Base-by-base conservation (phyloP, 306 rosid genomes). In the Pyrus bretschneideri region DNA sequence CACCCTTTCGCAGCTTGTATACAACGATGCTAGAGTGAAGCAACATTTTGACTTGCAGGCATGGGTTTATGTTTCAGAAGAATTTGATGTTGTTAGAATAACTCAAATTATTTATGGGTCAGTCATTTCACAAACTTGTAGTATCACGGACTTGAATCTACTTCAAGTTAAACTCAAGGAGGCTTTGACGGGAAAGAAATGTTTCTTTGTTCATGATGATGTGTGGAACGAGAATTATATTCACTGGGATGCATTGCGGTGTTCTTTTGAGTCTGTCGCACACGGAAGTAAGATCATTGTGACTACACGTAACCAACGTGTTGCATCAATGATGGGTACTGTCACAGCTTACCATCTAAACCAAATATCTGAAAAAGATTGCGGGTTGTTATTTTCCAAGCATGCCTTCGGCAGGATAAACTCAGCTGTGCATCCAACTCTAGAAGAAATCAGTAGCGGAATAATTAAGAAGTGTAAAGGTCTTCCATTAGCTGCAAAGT, bases 261-360 rank as follows among this genome's bases (percentile, higher is more conserved):
- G 60, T 5, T 12, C 40, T 29, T 29, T 71, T 52, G 60, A 29
- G 30, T 49, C 46, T 22, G 64, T 18, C 3, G 69, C 17, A 1
- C 23, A 33, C 9, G 77, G 77, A n/a, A 73, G 68, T 42, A 73
- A 60, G 69, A n/a, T 73, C 22, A 40, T 73, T 40, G 51, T 73
- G 14, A 73, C 59, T 8, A 73, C 77, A n/a, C 79, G 83, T 33
- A 67, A 35, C n/a, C 58, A 1, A n/a, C 42, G 17, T 59, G 58
- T 58, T 60, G 68, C 44, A 25, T 59, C 69, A 3, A 12, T 42
- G 19, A 40, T 60, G 38, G 69, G 59, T 44, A 25, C 67, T 15
- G 31, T 33, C 19, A 21, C 17, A 73, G 0, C 25, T 35, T 19
- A 31, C 25, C 23, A 17, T 40, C 27, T 66, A 13, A 66, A 17